phyloP scores from a whole-genome alignment of 2,329 filamentous ascomycete genomes.

The Penicillium sclerotigenum region DNA sequence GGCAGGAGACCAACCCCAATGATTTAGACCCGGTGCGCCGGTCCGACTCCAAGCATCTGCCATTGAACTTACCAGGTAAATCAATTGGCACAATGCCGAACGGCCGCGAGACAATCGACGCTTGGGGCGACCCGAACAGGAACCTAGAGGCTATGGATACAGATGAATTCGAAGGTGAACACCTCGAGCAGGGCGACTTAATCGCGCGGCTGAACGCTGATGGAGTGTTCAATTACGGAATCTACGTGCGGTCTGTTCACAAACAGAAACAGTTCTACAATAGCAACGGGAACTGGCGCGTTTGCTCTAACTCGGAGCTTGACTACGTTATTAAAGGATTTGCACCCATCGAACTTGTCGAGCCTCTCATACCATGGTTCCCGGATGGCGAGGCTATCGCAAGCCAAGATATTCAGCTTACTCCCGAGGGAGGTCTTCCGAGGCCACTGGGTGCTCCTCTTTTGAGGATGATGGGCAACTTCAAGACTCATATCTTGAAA shows the following conservation, averaged over 20 bases:
- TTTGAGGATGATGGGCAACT: slow-evolving; percentile 34
- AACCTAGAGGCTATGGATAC: slow-evolving; percentile 29
- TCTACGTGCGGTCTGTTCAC: slow-evolving; percentile 43
- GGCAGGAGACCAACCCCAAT: slow-evolving; percentile 35
- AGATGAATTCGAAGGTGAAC: slow-evolving; percentile 34
- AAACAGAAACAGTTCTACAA: slow-evolving; percentile 46
- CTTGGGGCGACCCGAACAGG: slow-evolving; percentile 25
- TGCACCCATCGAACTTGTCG: slow-evolving; percentile 45
- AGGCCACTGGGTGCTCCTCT: slow-evolving; percentile 37
- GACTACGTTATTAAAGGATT: slow-evolving; percentile 52
- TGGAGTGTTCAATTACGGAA: slow-evolving; percentile 32
- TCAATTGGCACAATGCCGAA: slow-evolving; percentile 37
- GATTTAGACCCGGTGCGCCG: slow-evolving; percentile 31
- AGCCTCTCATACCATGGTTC: slow-evolving; percentile 51
- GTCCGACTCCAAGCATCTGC: slow-evolving; percentile 16
- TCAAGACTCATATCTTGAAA: slow-evolving; percentile 32
- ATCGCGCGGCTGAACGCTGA: slow-evolving; percentile 33
- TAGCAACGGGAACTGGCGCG: slow-evolving; percentile 43
- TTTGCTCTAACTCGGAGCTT: slow-evolving; percentile 37
- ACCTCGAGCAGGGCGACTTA: slow-evolving; percentile 43
- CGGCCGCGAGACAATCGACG: slow-evolving; percentile 28
- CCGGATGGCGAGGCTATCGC: slow-evolving; percentile 38
- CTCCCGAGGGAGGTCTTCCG: slow-evolving; percentile 43
- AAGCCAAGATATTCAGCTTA: slow-evolving; percentile 32
- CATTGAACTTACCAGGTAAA: slow-evolving; percentile 7